Percentiles rank a stretch among this genome's conserved stretches.
Evolutionary conservation across 192 early-diverging fungal genomes (phyloP).

Genomic region (Chytriomyces confervae): DNA sequence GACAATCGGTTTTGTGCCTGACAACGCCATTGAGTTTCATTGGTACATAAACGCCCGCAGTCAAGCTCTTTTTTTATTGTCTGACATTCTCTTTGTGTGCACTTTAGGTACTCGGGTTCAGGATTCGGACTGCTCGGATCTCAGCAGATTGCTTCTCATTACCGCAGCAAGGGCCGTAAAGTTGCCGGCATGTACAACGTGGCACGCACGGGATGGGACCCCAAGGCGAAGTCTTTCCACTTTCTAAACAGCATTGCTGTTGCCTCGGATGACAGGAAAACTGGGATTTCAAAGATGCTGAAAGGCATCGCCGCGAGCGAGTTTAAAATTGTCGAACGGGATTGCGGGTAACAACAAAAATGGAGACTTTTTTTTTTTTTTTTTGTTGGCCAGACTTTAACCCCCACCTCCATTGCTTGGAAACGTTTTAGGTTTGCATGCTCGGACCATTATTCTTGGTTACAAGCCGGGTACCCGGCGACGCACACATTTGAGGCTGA

Average conservation of each 20-base stretch:
- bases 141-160: slow-evolving; percentile 3
- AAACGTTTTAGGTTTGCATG: slow-evolving; percentile 7
- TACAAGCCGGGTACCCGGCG: slow-evolving; percentile 5
- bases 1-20: neutral
- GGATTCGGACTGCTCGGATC: neutral
- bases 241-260: neutral
- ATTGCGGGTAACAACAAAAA: slow-evolving; percentile 6
- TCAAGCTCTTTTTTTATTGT: no score
- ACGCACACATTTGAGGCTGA: slow-evolving; percentile 4
- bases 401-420: neutral
- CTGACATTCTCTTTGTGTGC: neutral
- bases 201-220: slow-evolving; percentile 18
- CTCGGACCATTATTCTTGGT: slow-evolving; percentile 19
- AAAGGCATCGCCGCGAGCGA: neutral
- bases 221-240: neutral
- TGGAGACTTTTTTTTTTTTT: no score
- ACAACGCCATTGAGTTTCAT: neutral
- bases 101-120: slow-evolving; percentile 4
- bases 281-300: slow-evolving; percentile 1
- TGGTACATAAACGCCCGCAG: no score
- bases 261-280: slow-evolving; percentile 7
- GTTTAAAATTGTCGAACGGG: slow-evolving; percentile 3
- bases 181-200: slow-evolving; percentile 4
- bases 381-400: no score
- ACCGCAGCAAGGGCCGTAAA: neutral